Evolutionary conservation across 2,329 filamentous ascomycete species (phyloP), one percentile per base, ranked within the genome.

Genomic region (Myriosclerotinia scirpicola): DNA sequence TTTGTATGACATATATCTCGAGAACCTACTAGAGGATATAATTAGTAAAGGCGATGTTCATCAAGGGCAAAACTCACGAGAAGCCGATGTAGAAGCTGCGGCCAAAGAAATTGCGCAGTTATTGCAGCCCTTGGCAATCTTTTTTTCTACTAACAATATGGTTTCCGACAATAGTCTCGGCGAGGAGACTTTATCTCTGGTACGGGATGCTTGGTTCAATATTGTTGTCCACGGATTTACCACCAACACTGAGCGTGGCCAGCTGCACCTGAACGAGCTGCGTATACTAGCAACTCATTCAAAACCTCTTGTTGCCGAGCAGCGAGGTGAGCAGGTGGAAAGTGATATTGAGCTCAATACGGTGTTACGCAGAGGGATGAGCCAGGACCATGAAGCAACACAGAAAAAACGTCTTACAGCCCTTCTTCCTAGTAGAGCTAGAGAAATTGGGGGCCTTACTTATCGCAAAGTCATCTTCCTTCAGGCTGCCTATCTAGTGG

Each of bases 311-410:
- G 90, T 99, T 42, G 88, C 93, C 2, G 92, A 97, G 75, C 91
- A 96, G 76, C 88, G 93, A 67, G 90, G 92, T 40, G 93, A 97
- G 72, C 89, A 96, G 75, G 85, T 95, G 12, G 95, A 99, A 78
- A 97, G 93, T 76, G 95, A 98, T 71, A 94, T 99, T 65, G 95
- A 99, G 75, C 85, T 99, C 52, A 98, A 99, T 75, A 96, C 93
- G 0, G 90, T 98, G 22, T 82, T 99, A 61, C 88, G 94, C 68
- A 87, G 95, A 68, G 94, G 93, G 22, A 91, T 92, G 81, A 92
- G 87, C 70, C 86, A 88, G 7, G 90, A 94, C 40, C 87, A 93
- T 69, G 88, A 92, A 65, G 79, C 87, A 2, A 85, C 90, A 69
- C 93, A 97, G 76, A 97, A 96, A 81, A 91, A 88, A 74, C 84